A percentile compares a stretch with the other conserved stretches of the same genome.
phyloP scores from a whole-genome alignment of 129 eudicot genomes.

The Calendula officinalis region DNA sequence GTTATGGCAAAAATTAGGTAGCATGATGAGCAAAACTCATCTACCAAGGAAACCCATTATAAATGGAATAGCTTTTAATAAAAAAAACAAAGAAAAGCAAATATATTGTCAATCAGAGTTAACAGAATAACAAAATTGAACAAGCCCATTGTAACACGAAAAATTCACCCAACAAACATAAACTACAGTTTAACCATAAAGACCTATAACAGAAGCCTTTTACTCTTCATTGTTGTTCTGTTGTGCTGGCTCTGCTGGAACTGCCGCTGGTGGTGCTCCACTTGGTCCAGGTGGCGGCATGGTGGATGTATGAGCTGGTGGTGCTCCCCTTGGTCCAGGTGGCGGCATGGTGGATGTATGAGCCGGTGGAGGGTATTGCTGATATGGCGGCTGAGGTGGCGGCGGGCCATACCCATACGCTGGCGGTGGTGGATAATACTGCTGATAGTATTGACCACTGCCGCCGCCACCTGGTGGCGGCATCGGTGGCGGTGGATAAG shows the following conservation, averaged over 20 bases:
- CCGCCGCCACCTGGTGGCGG: slow-evolving; percentile 53
- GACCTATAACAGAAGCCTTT: neutral
- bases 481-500: slow-evolving; percentile 59
- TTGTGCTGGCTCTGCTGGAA: slow-evolving; percentile 19
- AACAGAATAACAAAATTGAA: neutral
- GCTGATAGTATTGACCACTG: slow-evolving; percentile 54
- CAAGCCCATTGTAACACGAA: neutral
- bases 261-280: slow-evolving; percentile 24
- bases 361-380: slow-evolving; percentile 56
- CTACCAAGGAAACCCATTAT: too few species aligned
- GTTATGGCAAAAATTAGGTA: too few species aligned
- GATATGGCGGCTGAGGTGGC: slow-evolving; percentile 69
- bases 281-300: slow-evolving; percentile 49
- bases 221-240: neutral
- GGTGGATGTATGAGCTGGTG: slow-evolving; percentile 42
- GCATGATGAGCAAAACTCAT: too few species aligned
- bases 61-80: too few species aligned
- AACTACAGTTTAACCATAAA: too few species aligned
- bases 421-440: slow-evolving; percentile 62
- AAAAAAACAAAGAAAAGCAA: too few species aligned
- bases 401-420: slow-evolving; percentile 67
- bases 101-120: too few species aligned
- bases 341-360: slow-evolving; percentile 48
- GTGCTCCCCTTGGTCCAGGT: slow-evolving; percentile 44
- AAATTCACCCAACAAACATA: too few species aligned